Base-by-base conservation (phyloP, 169 alveolate species). In the Plasmodium gallinaceum region DNA sequence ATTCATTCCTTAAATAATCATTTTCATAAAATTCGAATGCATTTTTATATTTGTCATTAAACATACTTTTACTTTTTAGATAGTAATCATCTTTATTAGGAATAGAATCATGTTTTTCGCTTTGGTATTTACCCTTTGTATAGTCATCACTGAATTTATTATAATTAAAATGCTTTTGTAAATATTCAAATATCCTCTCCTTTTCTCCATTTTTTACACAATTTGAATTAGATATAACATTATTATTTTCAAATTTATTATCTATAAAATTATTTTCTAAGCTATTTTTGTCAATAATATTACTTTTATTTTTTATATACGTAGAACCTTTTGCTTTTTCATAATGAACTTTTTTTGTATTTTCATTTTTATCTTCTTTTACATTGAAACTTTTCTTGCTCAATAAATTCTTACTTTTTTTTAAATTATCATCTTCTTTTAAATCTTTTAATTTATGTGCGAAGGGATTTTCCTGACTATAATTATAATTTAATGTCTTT, bases 1-100 rank as follows among this genome's bases (percentile, higher is more conserved):
- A 37, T 45, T 45, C 42, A 16, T 57, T 42, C 57, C 57, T 78
- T 64, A 64, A 64, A 57, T 78, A 69, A 54, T 6, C 58, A 14
- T 62, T 78, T 18, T 78, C 61, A 42, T 18, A 64, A 69, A 9
- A 26, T 18, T 69, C 66, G 14, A 16, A 39, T 16, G 26, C 78
- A 24, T 58, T 16, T 18, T 78, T 39, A 24, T 16, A n/a, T 43
- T 18, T 78, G 45, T 48, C 54, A 43, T 32, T 64, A n/a, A 7
- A 24, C 1, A 32, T 32, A 57, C 62, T 57, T 45, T 72, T 51
- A 37, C 89, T 64, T 65, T 78, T 78, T 10, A 64, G 54, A 45
- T 26, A 65, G n/a, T n/a, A 39, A 69, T 66, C 20, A 0, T 2
- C 52, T 45, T 22, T 54, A 37, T 60, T 43, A 0, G 22, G 46